Base-by-base conservation (phyloP, 352 stramenopile species). In the Pythium dissimile region DNA sequence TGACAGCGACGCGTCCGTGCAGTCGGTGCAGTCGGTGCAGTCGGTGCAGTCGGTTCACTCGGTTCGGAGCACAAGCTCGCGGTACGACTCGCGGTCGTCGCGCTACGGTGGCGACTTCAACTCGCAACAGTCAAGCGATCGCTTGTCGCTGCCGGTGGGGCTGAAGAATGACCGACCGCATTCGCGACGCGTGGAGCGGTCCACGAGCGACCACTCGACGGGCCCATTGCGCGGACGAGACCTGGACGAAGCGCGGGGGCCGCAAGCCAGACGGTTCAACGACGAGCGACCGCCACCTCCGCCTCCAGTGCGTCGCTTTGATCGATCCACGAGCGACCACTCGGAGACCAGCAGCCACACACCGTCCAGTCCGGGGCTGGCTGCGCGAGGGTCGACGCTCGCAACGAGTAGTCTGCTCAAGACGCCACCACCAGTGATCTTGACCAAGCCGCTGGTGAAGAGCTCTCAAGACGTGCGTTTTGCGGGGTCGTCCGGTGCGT, bases 381-480 rank as follows among this genome's bases (percentile, higher is more conserved):
- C 53, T 4, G 21, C 51, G 20, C 54, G 54, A 24, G 54, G 61
- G 12, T 64, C 61, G 28, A 53, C 60, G 8, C 47, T 63, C 20
- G 37, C 39, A 2, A 42, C 37, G 0, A 67, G 52, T 21, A 56
- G 50, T 34, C 24, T 62, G 46, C 24, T 49, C n/a, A 59, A 50
- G 50, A 24, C 52, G 28, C 45, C 67, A 43, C 21, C 58, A 16
- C 57, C 64, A n/a, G 21, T 75, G 26, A 58, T 55, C n/a, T 38
- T 44, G 12, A 49, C 59, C 7, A 67, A 67, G 42, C 60, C 72
- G 0, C 8, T 73, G 21, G 62, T 56, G 5, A 79, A 72, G 27
- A 88, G 77, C 28, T 67, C 68, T 2, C 73, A 84, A 45, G 80
- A 90, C 55, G 68, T 78, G 5, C 73, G 74, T 10, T 59, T 76